These are phyloP conservation scores for Bullera alba DNA, from an alignment of 768 basidiomycete species.

Conservation along the genomic window DNA sequence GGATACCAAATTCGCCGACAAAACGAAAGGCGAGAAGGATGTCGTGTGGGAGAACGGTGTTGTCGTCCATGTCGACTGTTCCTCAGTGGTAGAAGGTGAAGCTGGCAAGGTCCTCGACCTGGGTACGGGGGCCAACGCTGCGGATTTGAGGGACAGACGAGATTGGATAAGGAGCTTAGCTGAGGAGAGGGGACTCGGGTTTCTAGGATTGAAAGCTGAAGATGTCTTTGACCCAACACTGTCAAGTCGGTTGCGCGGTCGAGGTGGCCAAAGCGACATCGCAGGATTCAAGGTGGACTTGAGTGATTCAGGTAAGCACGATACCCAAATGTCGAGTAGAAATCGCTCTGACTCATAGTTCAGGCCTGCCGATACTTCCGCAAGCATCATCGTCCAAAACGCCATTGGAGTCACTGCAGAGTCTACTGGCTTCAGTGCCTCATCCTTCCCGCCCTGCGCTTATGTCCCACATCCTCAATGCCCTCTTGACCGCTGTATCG, in stretches of 20 bases:
- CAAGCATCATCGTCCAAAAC: constrained; percentile 10
- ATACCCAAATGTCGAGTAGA: background rate
- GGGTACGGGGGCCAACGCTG: too few relatives aligned
- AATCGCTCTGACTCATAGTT: background rate
- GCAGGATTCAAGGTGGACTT: constrained; percentile 17
- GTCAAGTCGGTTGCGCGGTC: constrained; percentile 2
- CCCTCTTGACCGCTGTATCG: constrained; percentile 21
- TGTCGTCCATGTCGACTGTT: constrained; percentile 43
- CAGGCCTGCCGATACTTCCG: constrained; percentile 23
- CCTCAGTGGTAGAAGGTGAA: constrained; percentile 17
- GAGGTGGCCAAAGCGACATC: background rate
- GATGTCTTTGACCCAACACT: constrained; percentile 34
- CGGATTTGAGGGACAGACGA: constrained; percentile 12
- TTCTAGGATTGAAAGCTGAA: constrained; percentile 31
- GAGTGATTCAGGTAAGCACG: constrained; percentile 12
- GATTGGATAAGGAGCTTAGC: constrained; percentile 14
- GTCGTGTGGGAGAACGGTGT: constrained; percentile 31
- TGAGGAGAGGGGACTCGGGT: constrained; percentile 12
- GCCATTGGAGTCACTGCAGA: constrained; percentile 22
- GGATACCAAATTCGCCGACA: constrained; percentile 14
- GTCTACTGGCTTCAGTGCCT: constrained; percentile 32
- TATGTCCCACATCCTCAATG: constrained; percentile 32
- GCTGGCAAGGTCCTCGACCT: too few relatives aligned
- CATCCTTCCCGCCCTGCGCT: constrained; percentile 37
- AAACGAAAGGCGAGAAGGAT: constrained; percentile 32